Evolutionary conservation across 2,329 filamentous ascomycete genomes (phyloP).

Genomic region (Colletotrichum incanum): DNA sequence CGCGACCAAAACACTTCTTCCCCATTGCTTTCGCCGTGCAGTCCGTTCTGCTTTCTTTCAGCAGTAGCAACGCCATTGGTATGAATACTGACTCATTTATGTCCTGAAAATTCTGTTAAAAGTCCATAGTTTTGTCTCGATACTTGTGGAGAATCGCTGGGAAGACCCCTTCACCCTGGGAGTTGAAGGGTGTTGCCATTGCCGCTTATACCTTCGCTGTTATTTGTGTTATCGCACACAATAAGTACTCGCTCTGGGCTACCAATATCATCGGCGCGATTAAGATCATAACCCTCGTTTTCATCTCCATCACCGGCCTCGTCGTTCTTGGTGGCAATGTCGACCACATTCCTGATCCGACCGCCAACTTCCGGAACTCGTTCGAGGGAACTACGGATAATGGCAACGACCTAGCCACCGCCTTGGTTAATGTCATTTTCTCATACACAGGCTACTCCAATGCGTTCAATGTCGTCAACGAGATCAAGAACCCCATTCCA

Average conservation of each 20-base stretch:
- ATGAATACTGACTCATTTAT: not conserved
- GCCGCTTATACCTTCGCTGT: slow-evolving; percentile 74
- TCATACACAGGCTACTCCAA: slow-evolving; percentile 72
- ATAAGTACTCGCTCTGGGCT: slow-evolving; percentile 69
- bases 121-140: slow-evolving; percentile 66
- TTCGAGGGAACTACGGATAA: slow-evolving; percentile 55
- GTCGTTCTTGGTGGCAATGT: slow-evolving; percentile 68
- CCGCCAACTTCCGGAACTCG: slow-evolving; percentile 54
- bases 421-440: slow-evolving; percentile 72
- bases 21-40: slow-evolving; percentile 77
- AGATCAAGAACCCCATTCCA: slow-evolving; percentile 73
- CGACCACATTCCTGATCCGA: slow-evolving; percentile 50
- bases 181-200: slow-evolving; percentile 77
- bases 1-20: slow-evolving; percentile 75
- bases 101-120: not conserved
- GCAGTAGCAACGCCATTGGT: slow-evolving; percentile 75
- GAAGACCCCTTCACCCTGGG: slow-evolving; percentile 68
- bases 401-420: slow-evolving; percentile 58
- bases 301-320: slow-evolving; percentile 73
- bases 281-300: slow-evolving; percentile 75
- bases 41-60: slow-evolving; percentile 75
- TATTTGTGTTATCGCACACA: slow-evolving; percentile 68
- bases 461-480: slow-evolving; percentile 74
- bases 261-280: slow-evolving; percentile 71
- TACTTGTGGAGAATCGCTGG: slow-evolving; percentile 74